Evolutionary conservation across 139 green algal species (phyloP).

Genomic region (Eudorina sp.): DNA sequence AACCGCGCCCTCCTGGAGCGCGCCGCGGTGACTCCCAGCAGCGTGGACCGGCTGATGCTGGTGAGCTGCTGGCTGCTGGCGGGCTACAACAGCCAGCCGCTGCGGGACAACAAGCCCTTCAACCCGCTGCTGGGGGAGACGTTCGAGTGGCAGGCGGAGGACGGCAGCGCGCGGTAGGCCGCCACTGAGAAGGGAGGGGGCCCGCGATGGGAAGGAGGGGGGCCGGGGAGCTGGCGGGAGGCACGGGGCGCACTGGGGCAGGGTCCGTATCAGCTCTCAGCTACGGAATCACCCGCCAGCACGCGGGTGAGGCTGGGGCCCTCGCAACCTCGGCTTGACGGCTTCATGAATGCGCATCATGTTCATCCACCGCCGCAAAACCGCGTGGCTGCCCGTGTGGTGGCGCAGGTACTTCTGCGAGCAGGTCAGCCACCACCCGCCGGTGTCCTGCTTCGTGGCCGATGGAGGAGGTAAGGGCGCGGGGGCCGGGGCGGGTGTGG

Average conservation of each 20-base stretch:
- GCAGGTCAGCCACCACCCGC: conserved; percentile 85
- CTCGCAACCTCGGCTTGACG: no score
- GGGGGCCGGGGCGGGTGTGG: background rate
- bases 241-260: no score
- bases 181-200: no score
- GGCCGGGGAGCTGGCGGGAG: no score
- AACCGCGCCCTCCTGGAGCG: conserved; percentile 72
- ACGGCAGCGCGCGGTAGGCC: conserved; percentile 39
- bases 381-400: no score
- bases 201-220: no score
- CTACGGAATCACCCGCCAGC: no score
- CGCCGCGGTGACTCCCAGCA: conserved; percentile 60
- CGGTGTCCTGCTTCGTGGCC: conserved; percentile 83
- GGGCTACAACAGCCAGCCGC: conserved; percentile 59
- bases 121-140: conserved; percentile 94
- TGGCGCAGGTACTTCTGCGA: conserved; percentile 71
- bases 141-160: conserved; percentile 87
- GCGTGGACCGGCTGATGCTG: conserved; percentile 75
- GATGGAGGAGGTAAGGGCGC: conserved; percentile 59
- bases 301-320: no score
- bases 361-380: no score
- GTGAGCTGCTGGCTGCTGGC: conserved; percentile 72
- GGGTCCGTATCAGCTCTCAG: no score
- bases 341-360: no score
- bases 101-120: conserved; percentile 83